These are phyloP conservation scores for Zelopaecilomyces penicillatus DNA, from an alignment of 2,329 filamentous ascomycete genomes.

Conservation along the genomic window DNA sequence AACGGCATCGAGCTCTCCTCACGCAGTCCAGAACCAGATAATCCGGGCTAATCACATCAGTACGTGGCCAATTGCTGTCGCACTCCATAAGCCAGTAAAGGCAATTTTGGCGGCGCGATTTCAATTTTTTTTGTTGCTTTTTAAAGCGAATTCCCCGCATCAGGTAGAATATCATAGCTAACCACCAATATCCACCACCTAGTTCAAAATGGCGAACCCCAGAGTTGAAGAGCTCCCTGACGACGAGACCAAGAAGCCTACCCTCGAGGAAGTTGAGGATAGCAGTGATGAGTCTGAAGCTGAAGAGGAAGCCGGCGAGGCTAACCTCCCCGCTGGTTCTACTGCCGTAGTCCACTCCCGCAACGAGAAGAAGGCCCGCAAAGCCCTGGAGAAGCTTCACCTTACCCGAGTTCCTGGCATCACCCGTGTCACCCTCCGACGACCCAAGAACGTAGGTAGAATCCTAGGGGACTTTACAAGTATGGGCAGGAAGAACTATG, in stretches of 20 bases:
- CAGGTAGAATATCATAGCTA: slow-evolving; percentile 6
- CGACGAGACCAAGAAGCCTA: slow-evolving; percentile 76
- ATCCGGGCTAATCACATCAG: slow-evolving; percentile 27
- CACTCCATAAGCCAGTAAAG: background rate
- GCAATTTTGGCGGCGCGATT: background rate
- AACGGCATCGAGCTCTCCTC: slow-evolving; percentile 21
- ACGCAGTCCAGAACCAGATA: slow-evolving; percentile 24
- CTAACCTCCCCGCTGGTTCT: slow-evolving; percentile 70
- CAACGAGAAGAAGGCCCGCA: slow-evolving; percentile 99
- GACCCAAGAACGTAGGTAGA: slow-evolving; percentile 92
- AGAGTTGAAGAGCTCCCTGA: slow-evolving; percentile 96
- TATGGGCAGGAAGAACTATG: slow-evolving; percentile 12
- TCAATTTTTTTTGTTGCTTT: too few species aligned
- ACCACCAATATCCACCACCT: slow-evolving; percentile 21
- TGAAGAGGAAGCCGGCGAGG: slow-evolving; percentile 69
- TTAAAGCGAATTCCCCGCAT: too few species aligned
- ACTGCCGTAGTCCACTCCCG: slow-evolving; percentile 90
- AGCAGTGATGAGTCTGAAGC: slow-evolving; percentile 68
- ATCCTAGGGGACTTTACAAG: background rate
- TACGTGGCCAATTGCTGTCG: slow-evolving; percentile 22
- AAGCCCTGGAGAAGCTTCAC: slow-evolving; percentile 97
- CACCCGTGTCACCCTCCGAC: slow-evolving; percentile 92
- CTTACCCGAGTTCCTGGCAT: slow-evolving; percentile 94
- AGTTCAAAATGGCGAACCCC: slow-evolving; percentile 83
- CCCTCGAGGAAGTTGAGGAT: slow-evolving; percentile 65